Evolutionary conservation across 441 rosid genomes (phyloP).

Genomic region (Melastoma candidum): DNA sequence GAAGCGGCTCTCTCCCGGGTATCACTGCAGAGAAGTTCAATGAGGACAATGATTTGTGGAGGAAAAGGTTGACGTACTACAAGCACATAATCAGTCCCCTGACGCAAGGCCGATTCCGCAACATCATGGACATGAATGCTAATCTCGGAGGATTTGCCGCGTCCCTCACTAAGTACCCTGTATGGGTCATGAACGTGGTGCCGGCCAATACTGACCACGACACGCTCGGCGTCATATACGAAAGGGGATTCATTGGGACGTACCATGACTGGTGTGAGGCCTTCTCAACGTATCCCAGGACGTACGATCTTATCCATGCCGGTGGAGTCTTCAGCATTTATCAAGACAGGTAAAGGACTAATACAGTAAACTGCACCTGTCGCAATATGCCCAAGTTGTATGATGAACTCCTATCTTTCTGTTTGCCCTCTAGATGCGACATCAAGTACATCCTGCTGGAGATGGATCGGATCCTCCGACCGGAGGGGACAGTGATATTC

Average conservation of each 20-base stretch:
- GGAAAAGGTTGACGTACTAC: constrained; percentile 53
- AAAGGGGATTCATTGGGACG: constrained; percentile 53
- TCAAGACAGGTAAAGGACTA: constrained; percentile 49
- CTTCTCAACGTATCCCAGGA: constrained; percentile 69
- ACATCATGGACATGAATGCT: constrained; percentile 72
- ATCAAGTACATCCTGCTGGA: constrained; percentile 67
- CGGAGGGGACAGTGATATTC: constrained; percentile 84
- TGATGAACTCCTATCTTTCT: constrained; percentile 1
- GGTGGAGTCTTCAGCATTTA: constrained; percentile 63
- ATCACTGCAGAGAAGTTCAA: constrained; percentile 43
- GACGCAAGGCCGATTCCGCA: constrained; percentile 52
- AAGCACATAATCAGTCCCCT: constrained; percentile 39
- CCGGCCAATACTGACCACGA: constrained; percentile 40
- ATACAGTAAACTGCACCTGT: too few relatives aligned
- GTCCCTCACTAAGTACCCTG: constrained; percentile 37
- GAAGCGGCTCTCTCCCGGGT: constrained; percentile 51
- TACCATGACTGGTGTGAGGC: constrained; percentile 77
- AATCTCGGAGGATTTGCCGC: constrained; percentile 59
- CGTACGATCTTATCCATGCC: constrained; percentile 65
- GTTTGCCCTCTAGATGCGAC: constrained; percentile 46
- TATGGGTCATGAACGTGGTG: constrained; percentile 69
- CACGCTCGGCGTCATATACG: constrained; percentile 48
- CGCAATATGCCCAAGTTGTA: neutral
- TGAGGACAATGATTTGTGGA: constrained; percentile 67
- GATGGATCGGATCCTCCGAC: constrained; percentile 92